Evolutionary conservation across 495 filamentous ascomycete species (phyloP), one percentile per base, ranked within the genome.

Genomic region (Aspergillus nidulans): DNA sequence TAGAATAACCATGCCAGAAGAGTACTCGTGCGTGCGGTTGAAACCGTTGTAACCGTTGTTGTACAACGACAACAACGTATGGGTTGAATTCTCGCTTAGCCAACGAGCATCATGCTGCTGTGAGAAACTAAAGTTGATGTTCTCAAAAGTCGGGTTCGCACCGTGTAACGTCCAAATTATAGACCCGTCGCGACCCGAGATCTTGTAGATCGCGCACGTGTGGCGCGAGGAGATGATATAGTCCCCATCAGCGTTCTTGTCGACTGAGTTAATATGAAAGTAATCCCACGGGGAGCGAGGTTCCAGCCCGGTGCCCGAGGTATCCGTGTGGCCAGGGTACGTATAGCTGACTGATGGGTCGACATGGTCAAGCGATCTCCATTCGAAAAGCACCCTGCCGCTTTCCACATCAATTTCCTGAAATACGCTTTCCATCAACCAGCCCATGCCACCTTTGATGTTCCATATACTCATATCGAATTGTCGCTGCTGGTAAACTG

Each of bases 201-300:
- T 77, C 59, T 82, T 81, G 61, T 81, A 81, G 46, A 86, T 73
- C 25, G 79, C 71, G 61, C 75, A 78, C 1, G 77, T 77, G 59
- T 85, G 77, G 5, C 83, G 79, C 6, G 79, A 78, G 1, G 82
- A 85, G 23, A 85, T 77, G 36, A 85, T 60, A 60, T 85, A 85
- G 64, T 83, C 77, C 6, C 82, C 81, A 4, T 77, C 74, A 0
- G 41, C 40, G 61, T 81, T 77, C 63, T 83, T 84, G 59, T 85
- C 81, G 48, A 86, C 71, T 18, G 79, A 82, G 64, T 85, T 84
- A 67, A 86, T 81, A 64, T 84, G 82, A 69, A 85, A 85, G 63
- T 81, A 85, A 63, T 86, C 81, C 78, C 79, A 85, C 4, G 82
- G 77, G 55, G 77, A 63, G 52, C 60, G 62, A 39, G 71, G 64